A percentile compares a stretch with the other conserved stretches of the same genome.
phyloP scores from a whole-genome alignment of 2,329 filamentous ascomycete species.

The Ascochyta fabae region DNA sequence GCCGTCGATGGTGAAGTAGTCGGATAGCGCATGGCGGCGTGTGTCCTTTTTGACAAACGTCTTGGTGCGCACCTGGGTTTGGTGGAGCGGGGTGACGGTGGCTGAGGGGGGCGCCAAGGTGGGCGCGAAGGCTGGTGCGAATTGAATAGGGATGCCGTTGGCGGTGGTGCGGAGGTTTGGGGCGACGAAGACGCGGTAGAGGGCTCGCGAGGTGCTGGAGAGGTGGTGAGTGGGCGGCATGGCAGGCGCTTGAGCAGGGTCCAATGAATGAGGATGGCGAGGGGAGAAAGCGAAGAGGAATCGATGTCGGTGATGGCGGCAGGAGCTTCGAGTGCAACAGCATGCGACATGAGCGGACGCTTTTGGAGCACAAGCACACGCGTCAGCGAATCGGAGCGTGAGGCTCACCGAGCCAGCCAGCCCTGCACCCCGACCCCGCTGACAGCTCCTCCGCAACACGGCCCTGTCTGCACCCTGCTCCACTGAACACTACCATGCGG shows the following conservation, averaged over 20 bases:
- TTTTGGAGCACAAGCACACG: constrained; percentile 21
- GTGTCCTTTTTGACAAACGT: constrained; percentile 34
- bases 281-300: background rate
- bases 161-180: constrained; percentile 38
- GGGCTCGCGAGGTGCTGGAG: constrained; percentile 48
- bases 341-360: constrained; percentile 16
- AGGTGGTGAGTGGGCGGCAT: constrained; percentile 45
- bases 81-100: constrained; percentile 15
- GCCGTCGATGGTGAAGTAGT: constrained; percentile 54
- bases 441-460: constrained; percentile 15
- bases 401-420: background rate
- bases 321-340: background rate
- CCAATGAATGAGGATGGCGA: background rate
- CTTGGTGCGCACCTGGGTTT: constrained; percentile 27
- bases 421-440: constrained; percentile 20
- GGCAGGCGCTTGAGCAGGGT: background rate
- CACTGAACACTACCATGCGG: constrained; percentile 31
- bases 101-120: constrained; percentile 11
- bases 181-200: constrained; percentile 54
- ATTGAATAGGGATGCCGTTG: constrained; percentile 25
- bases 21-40: constrained; percentile 46
- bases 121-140: constrained; percentile 26
- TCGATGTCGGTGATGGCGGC: background rate
- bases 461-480: background rate
- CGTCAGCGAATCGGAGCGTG: constrained; percentile 22